phyloP scores from a whole-genome alignment of 805 yeast species.

The Metschnikowia rubicola region DNA sequence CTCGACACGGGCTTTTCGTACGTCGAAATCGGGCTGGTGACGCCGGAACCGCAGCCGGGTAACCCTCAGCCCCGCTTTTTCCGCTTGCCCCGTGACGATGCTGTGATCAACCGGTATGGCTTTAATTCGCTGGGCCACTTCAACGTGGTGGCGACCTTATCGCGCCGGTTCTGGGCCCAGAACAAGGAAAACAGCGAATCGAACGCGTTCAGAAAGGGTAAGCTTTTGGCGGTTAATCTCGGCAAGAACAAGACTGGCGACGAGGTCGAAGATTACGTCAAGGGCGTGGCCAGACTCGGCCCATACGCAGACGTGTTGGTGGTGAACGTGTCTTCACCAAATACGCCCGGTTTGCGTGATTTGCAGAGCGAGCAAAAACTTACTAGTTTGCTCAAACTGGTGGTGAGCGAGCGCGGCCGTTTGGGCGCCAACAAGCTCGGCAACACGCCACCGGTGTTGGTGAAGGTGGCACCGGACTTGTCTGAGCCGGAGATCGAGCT shows the following conservation, averaged over 20 bases:
- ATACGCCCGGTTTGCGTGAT: constrained; percentile 91
- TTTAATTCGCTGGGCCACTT: constrained; percentile 90
- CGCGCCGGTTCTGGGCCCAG: constrained; percentile 47
- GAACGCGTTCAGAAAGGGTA: constrained; percentile 58
- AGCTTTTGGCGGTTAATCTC: constrained; percentile 74
- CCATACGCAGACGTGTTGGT: constrained; percentile 85
- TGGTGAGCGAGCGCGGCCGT: constrained; percentile 62
- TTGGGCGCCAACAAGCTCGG: constrained; percentile 42
- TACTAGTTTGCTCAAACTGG: constrained; percentile 60
- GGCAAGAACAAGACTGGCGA: constrained; percentile 94
- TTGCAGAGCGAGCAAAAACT: constrained; percentile 77
- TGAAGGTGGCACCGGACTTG: constrained; percentile 92
- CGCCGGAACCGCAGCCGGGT: constrained; percentile 92
- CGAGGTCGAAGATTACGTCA: constrained; percentile 79
- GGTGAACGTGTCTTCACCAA: constrained; percentile 90
- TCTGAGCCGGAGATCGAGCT: constrained; percentile 75
- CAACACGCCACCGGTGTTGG: constrained; percentile 72
- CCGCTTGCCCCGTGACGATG: constrained; percentile 78
- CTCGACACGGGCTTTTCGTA: constrained; percentile 79
- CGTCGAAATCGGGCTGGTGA: constrained; percentile 90
- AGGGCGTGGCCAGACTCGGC: constrained; percentile 81
- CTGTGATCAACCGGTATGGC: constrained; percentile 92
- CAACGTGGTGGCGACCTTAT: constrained; percentile 63
- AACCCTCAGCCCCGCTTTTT: constrained; percentile 92
- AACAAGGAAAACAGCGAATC: constrained; percentile 14